phyloP scores from a whole-genome alignment of 192 early-diverging fungal genomes.

The Entomortierella parvispora region DNA sequence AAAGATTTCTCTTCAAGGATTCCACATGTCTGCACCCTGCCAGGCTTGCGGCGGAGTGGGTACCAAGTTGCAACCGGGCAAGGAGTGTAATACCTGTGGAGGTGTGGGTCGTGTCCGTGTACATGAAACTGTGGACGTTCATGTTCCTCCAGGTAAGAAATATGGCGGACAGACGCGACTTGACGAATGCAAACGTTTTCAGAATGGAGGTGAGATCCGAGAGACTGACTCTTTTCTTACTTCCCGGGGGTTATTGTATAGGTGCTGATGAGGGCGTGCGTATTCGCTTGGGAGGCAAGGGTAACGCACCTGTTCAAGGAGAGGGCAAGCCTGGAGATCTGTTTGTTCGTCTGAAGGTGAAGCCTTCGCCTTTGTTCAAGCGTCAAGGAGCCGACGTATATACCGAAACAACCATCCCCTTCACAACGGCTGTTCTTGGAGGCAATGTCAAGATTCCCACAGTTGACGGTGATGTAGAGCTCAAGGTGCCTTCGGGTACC shows the following conservation, averaged over 20 bases:
- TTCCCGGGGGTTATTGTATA: constrained; percentile 9
- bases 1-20: constrained; percentile 85
- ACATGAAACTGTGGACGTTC: constrained; percentile 74
- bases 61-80: constrained; percentile 66
- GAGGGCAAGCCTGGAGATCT: constrained; percentile 85
- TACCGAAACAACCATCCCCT: constrained; percentile 78
- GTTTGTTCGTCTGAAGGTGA: constrained; percentile 81
- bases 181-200: not conserved
- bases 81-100: constrained; percentile 81
- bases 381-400: constrained; percentile 86
- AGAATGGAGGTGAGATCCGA: not conserved
- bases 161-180: not conserved
- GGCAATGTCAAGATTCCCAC: constrained; percentile 89
- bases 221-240: not conserved
- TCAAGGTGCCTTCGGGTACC: constrained; percentile 84
- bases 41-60: constrained; percentile 88
- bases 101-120: constrained; percentile 85
- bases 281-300: constrained; percentile 81
- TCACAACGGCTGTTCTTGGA: constrained; percentile 89
- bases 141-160: constrained; percentile 78
- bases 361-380: constrained; percentile 79
- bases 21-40: constrained; percentile 90
- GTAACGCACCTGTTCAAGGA: constrained; percentile 82
- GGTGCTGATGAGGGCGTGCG: constrained; percentile 86
- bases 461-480: constrained; percentile 95